Evolutionary conservation across 176 grass and related monocot species (phyloP).

Genomic region (Avena atlantica): DNA sequence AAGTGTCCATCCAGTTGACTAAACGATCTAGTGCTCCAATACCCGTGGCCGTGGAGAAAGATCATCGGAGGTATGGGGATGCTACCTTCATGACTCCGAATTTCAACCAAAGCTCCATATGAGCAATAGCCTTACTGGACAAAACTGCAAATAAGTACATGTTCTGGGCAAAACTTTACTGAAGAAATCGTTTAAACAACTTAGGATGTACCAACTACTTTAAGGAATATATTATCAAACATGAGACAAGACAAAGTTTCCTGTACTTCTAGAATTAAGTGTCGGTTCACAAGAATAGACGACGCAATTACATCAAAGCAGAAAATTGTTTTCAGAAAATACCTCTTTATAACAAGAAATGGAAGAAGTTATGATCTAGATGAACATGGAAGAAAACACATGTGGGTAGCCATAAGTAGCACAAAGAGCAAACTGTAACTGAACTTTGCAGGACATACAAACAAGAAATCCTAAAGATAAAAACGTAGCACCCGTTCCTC

Average conservation of each 20-base stretch:
- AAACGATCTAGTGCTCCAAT: slow-evolving; percentile 23
- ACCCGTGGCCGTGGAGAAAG: slow-evolving; percentile 21
- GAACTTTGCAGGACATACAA: background rate
- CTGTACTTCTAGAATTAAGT: background rate
- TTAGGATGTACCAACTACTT: background rate
- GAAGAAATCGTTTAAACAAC: background rate
- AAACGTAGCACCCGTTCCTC: background rate
- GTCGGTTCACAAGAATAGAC: background rate
- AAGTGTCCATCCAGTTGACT: slow-evolving; percentile 47
- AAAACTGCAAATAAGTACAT: too few relatives aligned
- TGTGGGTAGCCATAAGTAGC: background rate
- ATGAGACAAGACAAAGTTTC: background rate
- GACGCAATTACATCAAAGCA: background rate
- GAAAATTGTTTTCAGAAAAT: background rate
- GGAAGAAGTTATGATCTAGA: background rate
- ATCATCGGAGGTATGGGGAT: too few relatives aligned
- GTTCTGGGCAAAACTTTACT: background rate
- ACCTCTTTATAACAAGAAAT: background rate
- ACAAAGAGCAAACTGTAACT: background rate
- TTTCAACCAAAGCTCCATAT: slow-evolving; percentile 3
- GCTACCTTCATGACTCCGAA: too few relatives aligned
- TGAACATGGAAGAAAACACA: background rate
- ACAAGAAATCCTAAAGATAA: background rate
- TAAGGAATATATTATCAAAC: background rate
- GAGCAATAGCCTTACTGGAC: background rate